Evolutionary conservation across 768 basidiomycete genomes (phyloP).

Genomic region (Trametes cinnabarina): DNA sequence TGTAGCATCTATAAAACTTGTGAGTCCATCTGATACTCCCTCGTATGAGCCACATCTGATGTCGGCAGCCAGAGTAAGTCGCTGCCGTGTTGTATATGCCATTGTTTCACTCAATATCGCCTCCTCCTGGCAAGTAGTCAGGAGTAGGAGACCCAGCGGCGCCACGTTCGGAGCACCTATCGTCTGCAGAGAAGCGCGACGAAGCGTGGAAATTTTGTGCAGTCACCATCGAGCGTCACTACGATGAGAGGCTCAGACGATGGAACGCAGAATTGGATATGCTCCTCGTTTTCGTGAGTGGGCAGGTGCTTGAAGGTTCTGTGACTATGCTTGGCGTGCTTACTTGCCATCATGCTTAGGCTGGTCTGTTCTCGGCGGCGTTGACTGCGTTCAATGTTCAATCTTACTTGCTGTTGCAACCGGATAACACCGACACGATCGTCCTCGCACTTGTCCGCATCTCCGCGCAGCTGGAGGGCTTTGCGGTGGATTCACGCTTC

Average conservation of each 20-base stretch:
- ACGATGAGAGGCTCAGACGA: constrained; percentile 7
- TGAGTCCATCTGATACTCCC: too few relatives aligned
- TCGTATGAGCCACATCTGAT: background rate
- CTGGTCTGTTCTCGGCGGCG: constrained; percentile 19
- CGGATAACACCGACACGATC: background rate
- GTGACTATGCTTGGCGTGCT: too few relatives aligned
- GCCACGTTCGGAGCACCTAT: background rate
- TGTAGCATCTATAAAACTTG: too few relatives aligned
- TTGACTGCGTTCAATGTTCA: constrained; percentile 20
- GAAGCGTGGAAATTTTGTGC: constrained; percentile 13
- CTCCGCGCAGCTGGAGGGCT: constrained; percentile 7
- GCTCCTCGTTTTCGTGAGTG: constrained; percentile 18
- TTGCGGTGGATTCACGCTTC: background rate
- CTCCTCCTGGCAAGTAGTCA: too few relatives aligned
- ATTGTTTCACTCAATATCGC: too few relatives aligned
- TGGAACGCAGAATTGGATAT: constrained; percentile 19
- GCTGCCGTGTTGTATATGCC: too few relatives aligned
- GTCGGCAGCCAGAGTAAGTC: background rate
- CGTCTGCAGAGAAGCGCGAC: constrained; percentile 2
- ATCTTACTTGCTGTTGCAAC: constrained; percentile 10
- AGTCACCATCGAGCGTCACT: background rate
- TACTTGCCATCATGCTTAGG: too few relatives aligned
- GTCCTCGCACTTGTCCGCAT: constrained; percentile 7
- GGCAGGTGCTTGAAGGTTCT: too few relatives aligned
- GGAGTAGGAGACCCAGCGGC: too few relatives aligned